Conservation (phyloP, 2,329 filamentous ascomycete genomes). For the Diplodia corticola region DNA sequence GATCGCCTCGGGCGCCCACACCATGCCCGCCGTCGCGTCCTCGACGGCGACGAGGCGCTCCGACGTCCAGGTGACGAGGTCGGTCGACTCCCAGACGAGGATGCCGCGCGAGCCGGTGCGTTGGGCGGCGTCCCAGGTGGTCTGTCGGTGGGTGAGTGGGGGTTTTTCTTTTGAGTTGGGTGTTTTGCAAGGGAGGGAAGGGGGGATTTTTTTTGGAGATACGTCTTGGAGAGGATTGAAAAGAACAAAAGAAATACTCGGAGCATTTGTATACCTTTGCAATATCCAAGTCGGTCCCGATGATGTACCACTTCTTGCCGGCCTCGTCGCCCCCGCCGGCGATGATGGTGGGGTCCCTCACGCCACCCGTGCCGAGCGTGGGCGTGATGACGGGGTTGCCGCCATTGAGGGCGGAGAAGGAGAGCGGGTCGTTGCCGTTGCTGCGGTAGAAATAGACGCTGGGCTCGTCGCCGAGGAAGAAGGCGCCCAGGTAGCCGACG, state of each 20-base stretch:
- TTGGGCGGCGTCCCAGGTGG: conserved; percentile 55
- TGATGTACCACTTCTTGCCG: conserved; percentile 57
- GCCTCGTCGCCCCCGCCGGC: conserved; percentile 49
- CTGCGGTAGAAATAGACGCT: conserved; percentile 57
- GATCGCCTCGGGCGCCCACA: conserved; percentile 59
- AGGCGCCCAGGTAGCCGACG: conserved; percentile 55
- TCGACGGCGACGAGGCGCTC: conserved; percentile 55
- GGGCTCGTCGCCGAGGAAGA: conserved; percentile 57
- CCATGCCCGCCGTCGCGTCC: conserved; percentile 57
- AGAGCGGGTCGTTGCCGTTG: conserved; percentile 53
- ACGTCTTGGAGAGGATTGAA: not conserved
- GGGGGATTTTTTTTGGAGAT: too few species aligned
- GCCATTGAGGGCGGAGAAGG: conserved; percentile 52
- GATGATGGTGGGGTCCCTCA: conserved; percentile 55
- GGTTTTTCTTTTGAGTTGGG: conserved; percentile 5
- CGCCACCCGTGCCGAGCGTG: conserved; percentile 54
- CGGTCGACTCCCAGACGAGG: conserved; percentile 57
- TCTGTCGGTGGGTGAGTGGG: conserved; percentile 35
- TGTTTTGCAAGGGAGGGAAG: too few species aligned
- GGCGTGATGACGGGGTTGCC: conserved; percentile 52
- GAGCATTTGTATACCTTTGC: conserved; percentile 26
- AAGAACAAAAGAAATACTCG: conserved; percentile 28
- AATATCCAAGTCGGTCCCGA: conserved; percentile 58
- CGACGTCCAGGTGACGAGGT: conserved; percentile 52
- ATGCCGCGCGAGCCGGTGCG: conserved; percentile 55